These are phyloP conservation scores for Cyclostephanos tholiformis DNA, from an alignment of 108 stramenopile genomes.

Conservation along the genomic window DNA sequence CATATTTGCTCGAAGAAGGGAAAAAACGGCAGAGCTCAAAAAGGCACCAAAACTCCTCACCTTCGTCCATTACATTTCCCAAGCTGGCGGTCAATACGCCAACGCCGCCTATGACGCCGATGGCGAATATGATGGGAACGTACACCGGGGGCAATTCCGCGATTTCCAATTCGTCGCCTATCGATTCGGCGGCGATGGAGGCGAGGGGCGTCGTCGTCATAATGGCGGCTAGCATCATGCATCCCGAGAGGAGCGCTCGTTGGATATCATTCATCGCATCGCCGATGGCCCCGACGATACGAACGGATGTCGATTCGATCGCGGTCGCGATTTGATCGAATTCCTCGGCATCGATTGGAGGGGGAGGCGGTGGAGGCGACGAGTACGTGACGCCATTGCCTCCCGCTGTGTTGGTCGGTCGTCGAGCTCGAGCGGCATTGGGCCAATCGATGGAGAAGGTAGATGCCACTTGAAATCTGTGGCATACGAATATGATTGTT, in stretches of 20 bases:
- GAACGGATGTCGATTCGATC: neutral
- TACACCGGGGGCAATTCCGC: conserved; percentile 65
- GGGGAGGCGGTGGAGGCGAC: neutral
- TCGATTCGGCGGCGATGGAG: conserved; percentile 24
- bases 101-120: conserved; percentile 79
- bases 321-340: neutral
- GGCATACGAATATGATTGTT: conserved; percentile 11
- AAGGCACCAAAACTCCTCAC: too few species aligned
- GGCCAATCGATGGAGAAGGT: conserved; percentile 14
- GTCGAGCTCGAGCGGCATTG: neutral
- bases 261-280: neutral
- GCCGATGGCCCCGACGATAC: neutral
- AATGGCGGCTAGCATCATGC: neutral
- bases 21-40: neutral
- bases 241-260: conserved; percentile 15
- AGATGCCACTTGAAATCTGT: neutral
- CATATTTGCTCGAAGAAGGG: neutral
- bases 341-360: neutral
- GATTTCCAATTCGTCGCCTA: conserved; percentile 53
- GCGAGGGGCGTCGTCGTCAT: conserved; percentile 28
- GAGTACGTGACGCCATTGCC: neutral
- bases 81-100: conserved; percentile 73
- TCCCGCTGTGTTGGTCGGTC: neutral
- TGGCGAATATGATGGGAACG: conserved; percentile 74
- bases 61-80: conserved; percentile 85